Evolutionary conservation across 768 basidiomycete genomes (phyloP).

Genomic region (Peribolospora baueri): DNA sequence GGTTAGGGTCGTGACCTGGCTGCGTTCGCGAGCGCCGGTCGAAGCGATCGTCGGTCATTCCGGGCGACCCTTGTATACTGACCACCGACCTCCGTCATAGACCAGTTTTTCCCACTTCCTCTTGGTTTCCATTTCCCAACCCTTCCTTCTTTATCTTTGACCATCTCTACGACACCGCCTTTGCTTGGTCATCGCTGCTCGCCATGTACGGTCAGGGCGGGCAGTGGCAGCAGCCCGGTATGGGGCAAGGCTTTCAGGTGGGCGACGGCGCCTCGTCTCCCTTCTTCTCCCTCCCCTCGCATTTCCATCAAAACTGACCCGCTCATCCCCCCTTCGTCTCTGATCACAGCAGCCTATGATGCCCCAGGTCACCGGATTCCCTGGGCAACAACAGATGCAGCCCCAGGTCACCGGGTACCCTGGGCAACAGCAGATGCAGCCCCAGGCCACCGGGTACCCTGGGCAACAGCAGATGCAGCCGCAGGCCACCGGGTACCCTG

Average conservation of each 20-base stretch:
- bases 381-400: background rate
- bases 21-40: no score
- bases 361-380: background rate
- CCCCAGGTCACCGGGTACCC: conserved; percentile 29
- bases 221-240: background rate
- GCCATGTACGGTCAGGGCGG: background rate
- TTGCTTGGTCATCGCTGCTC: no score
- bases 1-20: no score
- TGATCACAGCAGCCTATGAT: background rate
- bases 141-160: no score
- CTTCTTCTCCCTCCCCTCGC: background rate
- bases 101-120: no score
- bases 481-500: conserved; percentile 32
- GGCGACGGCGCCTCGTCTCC: background rate
- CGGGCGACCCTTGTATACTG: no score
- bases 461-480: conserved; percentile 22
- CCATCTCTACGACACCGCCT: no score
- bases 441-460: conserved; percentile 4
- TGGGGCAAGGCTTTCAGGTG: no score
- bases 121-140: no score
- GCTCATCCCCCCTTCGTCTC: background rate
- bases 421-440: conserved; percentile 17
- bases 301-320: background rate
- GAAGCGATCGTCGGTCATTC: no score
- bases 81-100: no score